phyloP scores from a whole-genome alignment of 2,329 filamentous ascomycete species.

The Plectosphaerella plurivora region DNA sequence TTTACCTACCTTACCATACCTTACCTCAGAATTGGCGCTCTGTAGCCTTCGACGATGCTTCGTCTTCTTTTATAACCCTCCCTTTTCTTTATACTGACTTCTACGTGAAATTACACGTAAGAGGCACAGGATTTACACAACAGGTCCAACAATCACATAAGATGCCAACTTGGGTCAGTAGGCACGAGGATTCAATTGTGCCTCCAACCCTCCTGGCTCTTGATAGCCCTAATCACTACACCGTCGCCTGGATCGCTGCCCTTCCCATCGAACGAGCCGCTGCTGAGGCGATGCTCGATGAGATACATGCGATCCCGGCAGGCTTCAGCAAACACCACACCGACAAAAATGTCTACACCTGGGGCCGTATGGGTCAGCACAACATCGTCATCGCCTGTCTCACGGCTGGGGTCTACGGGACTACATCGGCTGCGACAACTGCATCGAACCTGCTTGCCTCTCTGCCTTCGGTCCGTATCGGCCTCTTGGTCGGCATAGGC shows the following conservation, averaged over 20 bases:
- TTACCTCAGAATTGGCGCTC: too few relatives aligned
- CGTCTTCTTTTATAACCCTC: too few relatives aligned
- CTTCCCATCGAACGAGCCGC: constrained; percentile 24
- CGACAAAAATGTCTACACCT: constrained; percentile 16
- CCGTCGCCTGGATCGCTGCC: constrained; percentile 26
- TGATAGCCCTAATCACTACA: constrained; percentile 11
- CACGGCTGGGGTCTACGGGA: constrained; percentile 21
- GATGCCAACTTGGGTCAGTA: too few relatives aligned
- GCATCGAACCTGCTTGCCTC: constrained; percentile 20
- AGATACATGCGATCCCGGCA: constrained; percentile 11
- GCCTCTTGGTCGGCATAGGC: constrained; percentile 21
- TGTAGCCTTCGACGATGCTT: too few relatives aligned
- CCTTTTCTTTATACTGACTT: too few relatives aligned
- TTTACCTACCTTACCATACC: too few relatives aligned
- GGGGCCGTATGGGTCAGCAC: constrained; percentile 18
- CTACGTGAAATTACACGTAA: too few relatives aligned
- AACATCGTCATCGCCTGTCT: constrained; percentile 27
- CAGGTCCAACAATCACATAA: too few relatives aligned
- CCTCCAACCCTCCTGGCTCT: too few relatives aligned
- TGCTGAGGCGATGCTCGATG: constrained; percentile 22
- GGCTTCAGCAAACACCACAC: too few relatives aligned
- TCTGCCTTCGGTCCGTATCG: constrained; percentile 17
- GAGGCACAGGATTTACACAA: too few relatives aligned
- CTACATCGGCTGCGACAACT: constrained; percentile 18
- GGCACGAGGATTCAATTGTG: too few relatives aligned